A percentile compares a stretch with the other conserved stretches of the same genome.
Conservation (phyloP, 2,329 filamentous ascomycete species). For the Dichotomopilus funicola region DNA sequence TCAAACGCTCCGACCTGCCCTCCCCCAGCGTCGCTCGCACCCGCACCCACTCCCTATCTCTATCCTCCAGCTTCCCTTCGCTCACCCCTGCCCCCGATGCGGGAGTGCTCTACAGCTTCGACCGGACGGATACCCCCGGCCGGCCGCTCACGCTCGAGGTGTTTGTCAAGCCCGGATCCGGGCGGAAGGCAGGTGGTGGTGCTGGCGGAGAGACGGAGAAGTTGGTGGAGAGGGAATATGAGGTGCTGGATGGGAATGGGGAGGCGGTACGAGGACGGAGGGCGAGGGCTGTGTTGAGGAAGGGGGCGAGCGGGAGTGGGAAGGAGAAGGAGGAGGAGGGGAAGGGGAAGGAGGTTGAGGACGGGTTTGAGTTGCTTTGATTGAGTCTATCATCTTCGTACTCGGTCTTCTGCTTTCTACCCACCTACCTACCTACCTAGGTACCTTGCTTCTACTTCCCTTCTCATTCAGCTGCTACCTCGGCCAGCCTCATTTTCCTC, state of each 20-base stretch:
- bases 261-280: conserved; percentile 38
- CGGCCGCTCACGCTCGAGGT: conserved; percentile 34
- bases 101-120: conserved; percentile 38
- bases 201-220: conserved; percentile 35
- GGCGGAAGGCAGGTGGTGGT: conserved; percentile 24
- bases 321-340: conserved; percentile 27
- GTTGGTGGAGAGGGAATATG: conserved; percentile 43
- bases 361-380: conserved; percentile 38
- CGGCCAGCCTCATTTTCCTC: no score
- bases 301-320: conserved; percentile 5
- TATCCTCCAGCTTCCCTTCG: not conserved
- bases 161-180: conserved; percentile 26
- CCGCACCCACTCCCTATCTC: not conserved
- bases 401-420: not conserved
- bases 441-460: no score
- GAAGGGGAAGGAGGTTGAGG: conserved; percentile 31
- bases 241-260: conserved; percentile 41
- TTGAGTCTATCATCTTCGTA: not conserved
- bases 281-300: conserved; percentile 37
- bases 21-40: conserved; percentile 16
- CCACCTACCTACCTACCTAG: not conserved
- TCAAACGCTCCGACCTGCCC: conserved; percentile 24
- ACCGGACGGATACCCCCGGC: conserved; percentile 34
- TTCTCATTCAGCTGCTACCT: no score
- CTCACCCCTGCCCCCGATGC: conserved; percentile 26